Evolutionary conservation across 164 flowering plant species (phyloP).

Genomic region (Liriodendron chinense): DNA sequence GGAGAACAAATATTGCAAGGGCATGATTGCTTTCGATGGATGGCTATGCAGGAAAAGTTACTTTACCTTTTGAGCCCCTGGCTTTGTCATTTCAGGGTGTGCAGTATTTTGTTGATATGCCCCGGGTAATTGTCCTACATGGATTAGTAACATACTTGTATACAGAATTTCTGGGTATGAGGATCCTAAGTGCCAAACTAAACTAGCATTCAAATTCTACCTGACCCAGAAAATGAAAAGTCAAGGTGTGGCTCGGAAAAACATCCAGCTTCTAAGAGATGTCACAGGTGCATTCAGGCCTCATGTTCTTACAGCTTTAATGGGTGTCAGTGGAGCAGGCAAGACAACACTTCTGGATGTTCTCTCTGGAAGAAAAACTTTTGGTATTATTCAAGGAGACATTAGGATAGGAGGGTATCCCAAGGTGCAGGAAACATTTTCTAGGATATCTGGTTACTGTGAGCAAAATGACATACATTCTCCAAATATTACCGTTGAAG

Average conservation of each 20-base stretch:
- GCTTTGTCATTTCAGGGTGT: constrained; percentile 32
- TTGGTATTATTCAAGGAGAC: constrained; percentile 64
- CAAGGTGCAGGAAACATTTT: constrained; percentile 71
- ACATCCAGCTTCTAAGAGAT: constrained; percentile 57
- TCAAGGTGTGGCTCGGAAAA: constrained; percentile 33
- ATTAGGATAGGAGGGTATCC: constrained; percentile 65
- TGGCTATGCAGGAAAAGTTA: constrained; percentile 17
- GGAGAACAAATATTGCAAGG: background rate
- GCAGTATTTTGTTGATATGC: constrained; percentile 39
- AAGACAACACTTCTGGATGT: constrained; percentile 85
- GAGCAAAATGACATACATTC: constrained; percentile 81
- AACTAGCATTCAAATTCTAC: background rate
- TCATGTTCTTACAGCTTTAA: constrained; percentile 72
- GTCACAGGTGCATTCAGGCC: constrained; percentile 66
- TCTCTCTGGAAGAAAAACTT: constrained; percentile 74
- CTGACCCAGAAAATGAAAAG: constrained; percentile 2
- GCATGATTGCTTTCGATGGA: background rate
- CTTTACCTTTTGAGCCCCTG: constrained; percentile 38
- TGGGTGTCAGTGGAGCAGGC: constrained; percentile 87
- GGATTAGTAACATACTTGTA: background rate
- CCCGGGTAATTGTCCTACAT: constrained; percentile 20
- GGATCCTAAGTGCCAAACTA: background rate
- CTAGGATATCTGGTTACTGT: constrained; percentile 76
- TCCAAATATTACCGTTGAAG: constrained; percentile 67
- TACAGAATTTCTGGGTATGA: background rate